phyloP scores from a whole-genome alignment of 208 protist genomes.

The Acanthamoeba divionensis region DNA sequence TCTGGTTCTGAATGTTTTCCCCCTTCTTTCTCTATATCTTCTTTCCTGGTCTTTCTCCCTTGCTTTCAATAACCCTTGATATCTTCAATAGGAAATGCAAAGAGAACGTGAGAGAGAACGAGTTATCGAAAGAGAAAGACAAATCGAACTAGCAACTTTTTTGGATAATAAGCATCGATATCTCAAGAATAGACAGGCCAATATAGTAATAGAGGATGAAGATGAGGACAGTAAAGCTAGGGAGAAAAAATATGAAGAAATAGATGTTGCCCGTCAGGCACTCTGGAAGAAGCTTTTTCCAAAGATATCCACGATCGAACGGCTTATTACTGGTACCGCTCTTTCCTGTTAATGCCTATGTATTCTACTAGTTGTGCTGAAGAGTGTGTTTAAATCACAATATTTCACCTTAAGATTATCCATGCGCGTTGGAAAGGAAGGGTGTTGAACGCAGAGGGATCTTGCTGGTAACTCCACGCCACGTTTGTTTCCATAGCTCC shows the following conservation, averaged over 20 bases:
- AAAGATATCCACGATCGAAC: constrained; percentile 46
- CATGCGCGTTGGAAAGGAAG: not conserved
- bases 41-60: not conserved
- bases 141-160: not conserved
- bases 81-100: not conserved
- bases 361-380: not conserved
- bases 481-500: constrained; percentile 12
- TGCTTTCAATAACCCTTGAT: not conserved
- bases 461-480: not conserved
- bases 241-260: not conserved
- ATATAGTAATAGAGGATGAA: constrained; percentile 12
- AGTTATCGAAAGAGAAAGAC: not conserved
- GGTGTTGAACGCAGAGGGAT: not conserved
- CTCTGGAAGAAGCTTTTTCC: constrained; percentile 42
- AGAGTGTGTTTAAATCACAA: not conserved
- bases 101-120: not conserved
- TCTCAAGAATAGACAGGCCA: not conserved
- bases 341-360: not conserved
- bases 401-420: not conserved
- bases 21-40: not conserved
- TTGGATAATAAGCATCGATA: not conserved
- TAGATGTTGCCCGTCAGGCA: not conserved
- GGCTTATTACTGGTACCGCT: not conserved
- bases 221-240: not conserved
- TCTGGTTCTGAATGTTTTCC: not conserved